Conservation (phyloP, 163 green algal species). For the Smithsoniella earleae region DNA sequence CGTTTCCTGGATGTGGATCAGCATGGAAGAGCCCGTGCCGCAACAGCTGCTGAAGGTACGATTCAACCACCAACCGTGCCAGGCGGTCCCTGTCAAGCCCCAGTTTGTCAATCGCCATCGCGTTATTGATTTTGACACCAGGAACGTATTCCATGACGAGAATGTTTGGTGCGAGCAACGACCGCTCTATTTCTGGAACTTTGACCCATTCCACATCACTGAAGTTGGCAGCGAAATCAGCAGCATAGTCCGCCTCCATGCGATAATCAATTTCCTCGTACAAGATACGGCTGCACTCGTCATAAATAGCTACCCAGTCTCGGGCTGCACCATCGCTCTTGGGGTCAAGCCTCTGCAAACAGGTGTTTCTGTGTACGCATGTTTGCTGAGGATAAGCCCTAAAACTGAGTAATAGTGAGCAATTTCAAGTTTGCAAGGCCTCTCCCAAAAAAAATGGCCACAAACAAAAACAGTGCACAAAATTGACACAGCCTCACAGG, state of each 20-base stretch:
- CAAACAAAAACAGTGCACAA: no score
- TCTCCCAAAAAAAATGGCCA: no score
- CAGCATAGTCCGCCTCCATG: constrained; percentile 79
- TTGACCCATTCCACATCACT: constrained; percentile 75
- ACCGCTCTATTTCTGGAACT: constrained; percentile 46
- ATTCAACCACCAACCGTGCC: constrained; percentile 77
- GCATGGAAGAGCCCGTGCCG: constrained; percentile 56
- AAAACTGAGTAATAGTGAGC: no score
- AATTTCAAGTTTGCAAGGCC: no score
- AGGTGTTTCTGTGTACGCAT: no score
- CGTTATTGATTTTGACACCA: constrained; percentile 93
- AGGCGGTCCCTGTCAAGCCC: constrained; percentile 79
- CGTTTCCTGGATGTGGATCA: constrained; percentile 85
- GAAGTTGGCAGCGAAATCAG: constrained; percentile 83
- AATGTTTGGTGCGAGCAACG: constrained; percentile 46
- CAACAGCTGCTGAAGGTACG: constrained; percentile 96
- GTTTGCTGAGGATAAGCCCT: no score
- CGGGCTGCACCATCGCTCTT: constrained; percentile 81
- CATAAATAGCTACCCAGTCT: constrained; percentile 99
- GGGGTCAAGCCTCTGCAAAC: constrained; percentile 54
- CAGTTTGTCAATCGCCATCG: constrained; percentile 52
- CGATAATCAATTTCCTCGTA: constrained; percentile 97
- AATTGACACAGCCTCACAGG: no score
- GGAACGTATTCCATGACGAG: constrained; percentile 84
- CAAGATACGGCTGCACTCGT: constrained; percentile 93